Conservation (phyloP, 371 early-diverging fungal genomes). For the Lichtheimia corymbifera region DNA sequence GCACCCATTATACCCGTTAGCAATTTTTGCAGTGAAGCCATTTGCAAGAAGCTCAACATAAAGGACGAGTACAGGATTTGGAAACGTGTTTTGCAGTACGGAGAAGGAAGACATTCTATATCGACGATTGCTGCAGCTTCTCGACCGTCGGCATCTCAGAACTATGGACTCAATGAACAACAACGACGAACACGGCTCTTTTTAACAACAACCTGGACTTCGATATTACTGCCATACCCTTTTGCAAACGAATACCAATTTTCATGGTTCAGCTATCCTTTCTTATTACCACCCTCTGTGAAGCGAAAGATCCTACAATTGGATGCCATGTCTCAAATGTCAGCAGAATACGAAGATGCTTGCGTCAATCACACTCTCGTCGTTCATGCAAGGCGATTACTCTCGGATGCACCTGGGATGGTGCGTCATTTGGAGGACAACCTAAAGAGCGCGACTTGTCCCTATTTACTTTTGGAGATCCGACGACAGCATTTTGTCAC, state of each 20-base stretch:
- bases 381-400: constrained; percentile 68
- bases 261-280: constrained; percentile 76
- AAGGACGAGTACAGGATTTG: constrained; percentile 81
- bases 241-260: constrained; percentile 58
- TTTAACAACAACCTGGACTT: constrained; percentile 32
- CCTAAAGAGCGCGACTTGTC: constrained; percentile 59
- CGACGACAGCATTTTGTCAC: constrained; percentile 67
- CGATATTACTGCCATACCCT: constrained; percentile 37
- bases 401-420: constrained; percentile 55
- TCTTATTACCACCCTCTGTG: constrained; percentile 71
- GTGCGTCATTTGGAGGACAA: constrained; percentile 39
- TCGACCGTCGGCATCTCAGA: constrained; percentile 12
- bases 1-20: constrained; percentile 45
- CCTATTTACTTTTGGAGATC: constrained; percentile 80
- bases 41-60: constrained; percentile 68
- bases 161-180: constrained; percentile 28
- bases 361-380: constrained; percentile 77
- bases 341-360: constrained; percentile 80
- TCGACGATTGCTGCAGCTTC: constrained; percentile 24
- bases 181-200: constrained; percentile 44
- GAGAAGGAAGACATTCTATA: constrained; percentile 43
- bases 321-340: constrained; percentile 85
- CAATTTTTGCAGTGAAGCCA: constrained; percentile 63
- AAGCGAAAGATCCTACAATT: constrained; percentile 80
- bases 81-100: constrained; percentile 48